Evolutionary conservation across 495 filamentous ascomycete species (phyloP), one percentile per base, ranked within the genome.

Genomic region (Terfezia boudieri): DNA sequence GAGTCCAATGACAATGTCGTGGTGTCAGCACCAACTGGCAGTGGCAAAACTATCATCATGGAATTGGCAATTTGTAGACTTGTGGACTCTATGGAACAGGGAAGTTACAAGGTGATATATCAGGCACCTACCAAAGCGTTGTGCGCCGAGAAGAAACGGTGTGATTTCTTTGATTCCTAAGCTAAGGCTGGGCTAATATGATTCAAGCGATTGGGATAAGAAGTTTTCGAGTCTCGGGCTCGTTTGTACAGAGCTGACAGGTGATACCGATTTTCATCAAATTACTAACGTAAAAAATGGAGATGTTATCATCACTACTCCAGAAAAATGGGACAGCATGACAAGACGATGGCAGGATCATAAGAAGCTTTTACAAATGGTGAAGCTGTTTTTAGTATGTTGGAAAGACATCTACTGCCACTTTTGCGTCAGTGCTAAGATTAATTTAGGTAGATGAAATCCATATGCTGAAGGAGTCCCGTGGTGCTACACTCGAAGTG

Each of bases 301-400:
- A 37, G 82, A 81, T 52, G 86, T 98, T 55, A 94, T 98, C 56
- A 80, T 98, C 51, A 96, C 90, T 0, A 98, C 90, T 0, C 90
- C 90, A 0, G 90, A 98, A 67, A 98, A 98, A 65, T 98, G 90
- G 90, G 90, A 98, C 67, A 93, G 86, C 56, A 83, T 98, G 67
- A 98, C 90, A 1, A 75, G 90, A 36, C 90, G 87, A 66, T 98
- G 90, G 90, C 80, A 84, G 60, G 90, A 96, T 60, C 86, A 96
- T 62, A 73, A 73, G 51, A 84, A 74, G 59, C 70, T 98, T 22
- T 78, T 96, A 68, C 76, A 86, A 58, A 69, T 95, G 58, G 79
- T 98, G 26, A 86, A 86, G 60, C 69, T 98, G 0, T 94, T 95
- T 54, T 74, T 98, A 17, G 62, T 65, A 64, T 51, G 9, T 16